Evolutionary conservation across 2,329 filamentous ascomycete species (phyloP), one percentile per base, ranked within the genome.

Genomic region (Daldinia eschscholtzii): DNA sequence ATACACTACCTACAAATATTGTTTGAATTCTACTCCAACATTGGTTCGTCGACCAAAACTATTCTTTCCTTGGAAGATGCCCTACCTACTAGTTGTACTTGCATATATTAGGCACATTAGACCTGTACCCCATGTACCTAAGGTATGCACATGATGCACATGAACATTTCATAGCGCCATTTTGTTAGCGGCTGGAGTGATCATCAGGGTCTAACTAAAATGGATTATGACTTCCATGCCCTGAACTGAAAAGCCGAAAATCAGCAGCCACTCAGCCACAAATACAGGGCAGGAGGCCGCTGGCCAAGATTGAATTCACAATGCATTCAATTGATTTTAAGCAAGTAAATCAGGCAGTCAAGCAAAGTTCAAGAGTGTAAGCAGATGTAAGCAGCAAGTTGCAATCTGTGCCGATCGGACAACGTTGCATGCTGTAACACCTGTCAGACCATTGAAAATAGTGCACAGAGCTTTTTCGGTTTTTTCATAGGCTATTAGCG

Each of bases 401-500:
- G 61, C 50, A 52, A 62, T 67, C 33, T 37, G 28, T 41, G 69
- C 33, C 66, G 66, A 69, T 71, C 66, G 52, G 60, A 71, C 64
- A 71, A 71, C 69, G 69, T 71, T 71, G 69, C 69, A 71, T 70
- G 58, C 61, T 65, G 55, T 41, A 39, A 44, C 35, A 64, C 61
- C 60, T 57, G 55, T 57, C 69, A 64, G 63, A 67, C 57, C 50
- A 57, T 30, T 4, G 65, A 65, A 53, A 63, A 58, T 52, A 46
- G 41, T 57, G n/a, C 41, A 23, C 7, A 56, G 20, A 42, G 18
- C 10, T 23, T 37, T 50, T 26, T 46, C n/a, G 4, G 15, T 28
- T 55, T 58, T 59, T 62, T 57, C 58, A 70, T 70, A 68, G 68
- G 64, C 48, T 57, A 35, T 18, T 33, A 61, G n/a, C 26, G 9